phyloP scores from a whole-genome alignment of 2,329 filamentous ascomycete genomes.

The Aspergillus fumigatus region DNA sequence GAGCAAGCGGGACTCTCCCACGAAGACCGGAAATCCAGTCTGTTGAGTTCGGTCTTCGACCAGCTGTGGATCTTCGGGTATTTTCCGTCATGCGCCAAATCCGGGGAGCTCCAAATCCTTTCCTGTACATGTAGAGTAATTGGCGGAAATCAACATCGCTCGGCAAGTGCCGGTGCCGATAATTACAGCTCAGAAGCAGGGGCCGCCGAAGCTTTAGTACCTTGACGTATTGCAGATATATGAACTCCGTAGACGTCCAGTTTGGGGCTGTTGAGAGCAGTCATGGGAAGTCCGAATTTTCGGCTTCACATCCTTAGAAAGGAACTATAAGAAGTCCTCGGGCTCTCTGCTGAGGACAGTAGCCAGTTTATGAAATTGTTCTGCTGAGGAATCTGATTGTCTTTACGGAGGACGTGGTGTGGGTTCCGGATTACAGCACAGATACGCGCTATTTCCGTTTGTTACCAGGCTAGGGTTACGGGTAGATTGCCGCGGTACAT shows the following conservation, averaged over 20 bases:
- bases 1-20: background rate
- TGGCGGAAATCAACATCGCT: background rate
- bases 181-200: background rate
- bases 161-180: background rate
- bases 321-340: too few relatives aligned
- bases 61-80: background rate
- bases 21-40: background rate
- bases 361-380: background rate
- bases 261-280: background rate
- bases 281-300: background rate
- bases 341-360: background rate
- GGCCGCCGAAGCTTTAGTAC: background rate
- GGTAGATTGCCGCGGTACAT: background rate
- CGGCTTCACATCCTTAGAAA: too few relatives aligned
- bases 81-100: background rate
- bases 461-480: background rate
- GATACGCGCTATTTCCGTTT: background rate
- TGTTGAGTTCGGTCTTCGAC: background rate
- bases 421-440: background rate
- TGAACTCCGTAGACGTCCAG: background rate
- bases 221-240: too few relatives aligned
- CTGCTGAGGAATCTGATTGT: background rate
- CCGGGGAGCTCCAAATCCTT: conserved; percentile 6
- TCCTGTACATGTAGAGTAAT: conserved; percentile 8
- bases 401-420: background rate